Evolutionary conservation across 2,329 filamentous ascomycete species (phyloP).

Genomic region (Pyrenophora teres): DNA sequence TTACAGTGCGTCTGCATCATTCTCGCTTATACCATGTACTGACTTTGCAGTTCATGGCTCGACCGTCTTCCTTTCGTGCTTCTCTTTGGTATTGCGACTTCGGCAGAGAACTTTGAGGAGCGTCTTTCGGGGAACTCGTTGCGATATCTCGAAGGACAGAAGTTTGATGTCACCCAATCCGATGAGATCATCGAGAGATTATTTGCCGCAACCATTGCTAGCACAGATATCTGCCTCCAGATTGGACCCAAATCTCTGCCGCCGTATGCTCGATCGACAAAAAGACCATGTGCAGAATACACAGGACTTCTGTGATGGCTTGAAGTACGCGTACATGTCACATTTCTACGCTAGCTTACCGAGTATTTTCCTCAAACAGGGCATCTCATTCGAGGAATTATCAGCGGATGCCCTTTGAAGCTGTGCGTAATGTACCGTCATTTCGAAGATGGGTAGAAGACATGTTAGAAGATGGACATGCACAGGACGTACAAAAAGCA

Average conservation of each 20-base stretch:
- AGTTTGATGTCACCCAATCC: constrained; percentile 78
- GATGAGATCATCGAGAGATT: constrained; percentile 73
- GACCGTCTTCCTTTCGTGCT: constrained; percentile 77
- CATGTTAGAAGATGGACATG: constrained; percentile 44
- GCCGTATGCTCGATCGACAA: constrained; percentile 71
- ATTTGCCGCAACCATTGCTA: constrained; percentile 68
- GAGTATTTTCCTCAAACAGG: constrained; percentile 62
- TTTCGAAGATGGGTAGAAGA: constrained; percentile 56
- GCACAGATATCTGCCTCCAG: constrained; percentile 60
- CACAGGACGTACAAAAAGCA: constrained; percentile 56
- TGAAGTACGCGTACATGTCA: constrained; percentile 84
- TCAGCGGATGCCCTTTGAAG: constrained; percentile 69
- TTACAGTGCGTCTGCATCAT: constrained; percentile 60
- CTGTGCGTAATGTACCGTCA: constrained; percentile 70
- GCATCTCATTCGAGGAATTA: constrained; percentile 47
- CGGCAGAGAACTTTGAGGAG: constrained; percentile 77
- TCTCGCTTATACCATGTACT: constrained; percentile 12
- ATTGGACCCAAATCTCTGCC: constrained; percentile 68
- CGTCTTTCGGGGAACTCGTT: constrained; percentile 71
- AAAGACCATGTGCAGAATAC: constrained; percentile 77
- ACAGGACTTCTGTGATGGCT: constrained; percentile 69
- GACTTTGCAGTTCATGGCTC: constrained; percentile 63
- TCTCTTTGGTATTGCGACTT: constrained; percentile 80
- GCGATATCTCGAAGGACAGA: constrained; percentile 68
- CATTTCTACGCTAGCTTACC: constrained; percentile 81